Percentiles rank a stretch among this genome's conserved stretches.
Evolutionary conservation across 208 protist species (phyloP).

Genomic region (Herpetomonas muscarum): DNA sequence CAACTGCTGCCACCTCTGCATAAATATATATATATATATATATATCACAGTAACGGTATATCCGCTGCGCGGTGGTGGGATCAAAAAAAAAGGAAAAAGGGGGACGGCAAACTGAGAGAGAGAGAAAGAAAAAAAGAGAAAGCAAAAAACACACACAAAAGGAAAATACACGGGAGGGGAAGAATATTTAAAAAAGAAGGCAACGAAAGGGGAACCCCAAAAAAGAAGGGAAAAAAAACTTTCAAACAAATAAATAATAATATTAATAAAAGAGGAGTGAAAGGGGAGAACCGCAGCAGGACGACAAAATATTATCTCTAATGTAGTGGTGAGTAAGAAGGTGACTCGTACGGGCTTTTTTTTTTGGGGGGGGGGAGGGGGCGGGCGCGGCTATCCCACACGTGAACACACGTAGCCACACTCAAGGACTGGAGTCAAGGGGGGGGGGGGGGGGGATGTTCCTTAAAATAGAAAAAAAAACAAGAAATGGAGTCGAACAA

Average conservation of each 20-base stretch:
- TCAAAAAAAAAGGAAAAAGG: conserved; percentile 5
- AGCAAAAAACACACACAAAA: neutral
- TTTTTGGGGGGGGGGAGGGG: too few species aligned
- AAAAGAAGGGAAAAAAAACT: conserved; percentile 7
- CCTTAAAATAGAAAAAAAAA: conserved; percentile 13
- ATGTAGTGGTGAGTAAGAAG: too few species aligned
- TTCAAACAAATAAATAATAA: conserved; percentile 9
- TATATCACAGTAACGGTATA: neutral
- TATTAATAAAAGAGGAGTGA: conserved; percentile 10
- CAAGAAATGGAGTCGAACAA: conserved; percentile 1
- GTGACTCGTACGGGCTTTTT: too few species aligned
- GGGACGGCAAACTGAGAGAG: too few species aligned
- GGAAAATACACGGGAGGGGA: conserved; percentile 6
- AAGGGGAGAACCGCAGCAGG: neutral
- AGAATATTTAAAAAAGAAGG: conserved; percentile 12
- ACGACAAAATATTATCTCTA: conserved; percentile 1
- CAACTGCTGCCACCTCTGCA: neutral
- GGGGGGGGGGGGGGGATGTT: too few species aligned
- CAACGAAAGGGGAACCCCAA: neutral
- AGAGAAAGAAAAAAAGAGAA: neutral
- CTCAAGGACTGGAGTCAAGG: too few species aligned
- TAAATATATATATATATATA: conserved; percentile 5
- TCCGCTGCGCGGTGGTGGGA: neutral
- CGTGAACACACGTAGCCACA: too few species aligned
- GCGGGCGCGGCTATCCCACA: too few species aligned